Conservation (phyloP, 2,329 filamentous ascomycete species). For the Sodiomyces alkalinus region DNA sequence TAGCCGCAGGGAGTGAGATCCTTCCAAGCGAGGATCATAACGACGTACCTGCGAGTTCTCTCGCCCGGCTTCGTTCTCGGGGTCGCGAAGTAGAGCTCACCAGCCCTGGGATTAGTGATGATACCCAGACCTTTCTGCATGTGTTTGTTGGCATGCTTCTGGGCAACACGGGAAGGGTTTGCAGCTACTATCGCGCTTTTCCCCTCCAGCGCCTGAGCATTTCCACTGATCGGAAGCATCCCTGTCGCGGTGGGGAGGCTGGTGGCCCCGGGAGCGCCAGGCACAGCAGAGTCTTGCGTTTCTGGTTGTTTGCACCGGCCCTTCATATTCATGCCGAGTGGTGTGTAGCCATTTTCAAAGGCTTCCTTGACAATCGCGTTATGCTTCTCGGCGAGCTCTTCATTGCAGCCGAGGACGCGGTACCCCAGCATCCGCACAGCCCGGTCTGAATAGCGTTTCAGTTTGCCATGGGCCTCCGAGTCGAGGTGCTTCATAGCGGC, state of each 20-base stretch:
- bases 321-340: too few relatives aligned
- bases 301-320: too few relatives aligned
- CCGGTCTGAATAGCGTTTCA: conserved; percentile 3
- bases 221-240: too few relatives aligned
- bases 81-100: conserved; percentile 7
- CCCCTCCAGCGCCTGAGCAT: too few relatives aligned
- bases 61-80: background rate
- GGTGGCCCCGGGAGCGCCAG: too few relatives aligned
- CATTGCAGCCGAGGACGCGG: conserved; percentile 7
- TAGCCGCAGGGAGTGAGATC: conserved; percentile 5
- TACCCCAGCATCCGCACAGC: conserved; percentile 7
- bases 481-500: conserved; percentile 9
- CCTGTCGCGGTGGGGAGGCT: background rate
- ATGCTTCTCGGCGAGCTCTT: conserved; percentile 5
- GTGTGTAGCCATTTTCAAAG: conserved; percentile 7
- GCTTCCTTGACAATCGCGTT: conserved; percentile 7
- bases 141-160: background rate
- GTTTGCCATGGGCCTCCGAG: conserved; percentile 5
- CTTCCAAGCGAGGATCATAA: conserved; percentile 9
- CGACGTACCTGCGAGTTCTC: conserved; percentile 5
- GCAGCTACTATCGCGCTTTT: too few relatives aligned
- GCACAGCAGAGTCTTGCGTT: too few relatives aligned
- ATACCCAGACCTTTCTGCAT: background rate
- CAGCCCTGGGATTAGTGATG: conserved; percentile 7
- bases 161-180: too few relatives aligned